Percentiles rank a stretch among this genome's conserved stretches.
Evolutionary conservation across 1,139 yeast species (phyloP).

Genomic region (Candida mesenterica): DNA sequence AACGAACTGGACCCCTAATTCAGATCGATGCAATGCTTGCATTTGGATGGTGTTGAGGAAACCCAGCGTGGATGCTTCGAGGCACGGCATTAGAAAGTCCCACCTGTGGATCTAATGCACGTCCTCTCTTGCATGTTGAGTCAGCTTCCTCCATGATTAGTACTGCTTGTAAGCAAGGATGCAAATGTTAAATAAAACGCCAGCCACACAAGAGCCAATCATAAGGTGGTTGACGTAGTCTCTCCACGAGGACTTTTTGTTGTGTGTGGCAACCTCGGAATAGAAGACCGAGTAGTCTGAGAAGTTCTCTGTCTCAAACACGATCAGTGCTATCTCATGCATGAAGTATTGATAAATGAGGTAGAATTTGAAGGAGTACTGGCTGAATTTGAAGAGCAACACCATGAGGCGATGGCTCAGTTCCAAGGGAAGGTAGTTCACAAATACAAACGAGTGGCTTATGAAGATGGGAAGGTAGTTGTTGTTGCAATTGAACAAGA

Average conservation of each 20-base stretch:
- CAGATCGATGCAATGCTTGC: too few species aligned
- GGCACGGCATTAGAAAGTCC: too few species aligned
- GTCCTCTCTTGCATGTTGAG: too few species aligned
- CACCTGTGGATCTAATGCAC: too few species aligned
- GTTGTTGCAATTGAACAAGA: slow-evolving; percentile 24
- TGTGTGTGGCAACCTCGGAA: not conserved
- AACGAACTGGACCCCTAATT: too few species aligned
- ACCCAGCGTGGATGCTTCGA: too few species aligned
- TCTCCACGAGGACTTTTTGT: not conserved
- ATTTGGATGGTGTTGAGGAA: too few species aligned
- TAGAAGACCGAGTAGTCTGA: slow-evolving; percentile 1
- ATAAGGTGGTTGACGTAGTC: not conserved
- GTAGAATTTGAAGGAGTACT: slow-evolving; percentile 25
- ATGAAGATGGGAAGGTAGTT: slow-evolving; percentile 28
- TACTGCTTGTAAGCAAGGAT: too few species aligned
- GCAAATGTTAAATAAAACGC: not conserved
- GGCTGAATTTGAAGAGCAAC: slow-evolving; percentile 16
- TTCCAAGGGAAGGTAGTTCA: slow-evolving; percentile 13
- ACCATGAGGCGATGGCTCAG: slow-evolving; percentile 1
- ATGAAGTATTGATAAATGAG: slow-evolving; percentile 27
- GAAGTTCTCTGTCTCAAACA: slow-evolving; percentile 8
- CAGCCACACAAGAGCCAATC: not conserved
- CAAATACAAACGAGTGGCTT: slow-evolving; percentile 25
- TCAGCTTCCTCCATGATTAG: too few species aligned
- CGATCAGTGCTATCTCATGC: slow-evolving; percentile 19